These are phyloP conservation scores for Gastrodia elata DNA, from an alignment of 106 monocot species.

Conservation along the genomic window DNA sequence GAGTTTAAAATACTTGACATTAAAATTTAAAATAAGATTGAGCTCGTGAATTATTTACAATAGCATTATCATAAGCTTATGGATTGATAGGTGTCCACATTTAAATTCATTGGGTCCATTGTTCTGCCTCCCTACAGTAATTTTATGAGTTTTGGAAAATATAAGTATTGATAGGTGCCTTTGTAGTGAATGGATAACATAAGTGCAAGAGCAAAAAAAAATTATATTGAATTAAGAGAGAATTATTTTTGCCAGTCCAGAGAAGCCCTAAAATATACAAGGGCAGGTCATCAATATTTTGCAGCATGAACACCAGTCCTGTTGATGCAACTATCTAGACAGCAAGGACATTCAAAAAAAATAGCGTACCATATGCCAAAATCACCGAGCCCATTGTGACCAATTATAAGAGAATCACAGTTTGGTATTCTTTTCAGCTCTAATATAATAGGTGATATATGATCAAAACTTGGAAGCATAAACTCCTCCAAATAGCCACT, in stretches of 20 bases:
- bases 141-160: neutral
- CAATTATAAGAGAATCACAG: slow-evolving; percentile 40
- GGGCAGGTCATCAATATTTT: neutral
- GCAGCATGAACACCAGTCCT: neutral
- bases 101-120: neutral
- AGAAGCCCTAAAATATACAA: neutral
- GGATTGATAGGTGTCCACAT: neutral
- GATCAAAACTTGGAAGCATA: slow-evolving; percentile 40
- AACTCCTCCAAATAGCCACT: slow-evolving; percentile 63
- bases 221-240: neutral
- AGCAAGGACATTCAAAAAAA: neutral
- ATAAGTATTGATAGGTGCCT: neutral
- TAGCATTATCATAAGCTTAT: neutral
- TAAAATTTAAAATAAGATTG: neutral
- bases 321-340: neutral
- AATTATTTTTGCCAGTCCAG: neutral
- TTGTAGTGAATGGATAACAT: neutral
- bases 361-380: slow-evolving; percentile 82
- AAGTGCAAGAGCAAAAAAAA: neutral
- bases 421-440: slow-evolving; percentile 63
- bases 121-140: neutral
- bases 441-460: slow-evolving; percentile 22
- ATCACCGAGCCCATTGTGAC: slow-evolving; percentile 55
- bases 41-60: neutral
- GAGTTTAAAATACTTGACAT: too few species aligned